Percentiles rank a stretch among this genome's conserved stretches.
These are phyloP conservation scores for Skeletonema tropicum DNA, from an alignment of 108 stramenopile species.

Conservation along the genomic window DNA sequence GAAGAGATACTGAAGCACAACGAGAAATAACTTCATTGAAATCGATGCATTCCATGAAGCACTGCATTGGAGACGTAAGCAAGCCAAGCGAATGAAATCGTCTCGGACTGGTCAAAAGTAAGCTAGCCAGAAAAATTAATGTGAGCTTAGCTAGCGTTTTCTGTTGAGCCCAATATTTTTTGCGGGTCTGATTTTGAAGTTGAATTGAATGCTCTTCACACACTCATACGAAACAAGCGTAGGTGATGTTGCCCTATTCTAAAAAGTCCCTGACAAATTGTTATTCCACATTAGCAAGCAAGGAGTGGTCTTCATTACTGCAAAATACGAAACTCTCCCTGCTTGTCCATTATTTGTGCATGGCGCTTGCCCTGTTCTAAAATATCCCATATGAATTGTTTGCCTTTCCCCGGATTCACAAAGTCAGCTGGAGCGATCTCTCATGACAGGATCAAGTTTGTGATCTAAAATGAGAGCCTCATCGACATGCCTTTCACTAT, in stretches of 20 bases:
- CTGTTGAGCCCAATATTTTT: too few species aligned
- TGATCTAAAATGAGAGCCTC: conserved; percentile 66
- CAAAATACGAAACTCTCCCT: conserved; percentile 55
- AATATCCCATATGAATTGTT: conserved; percentile 72
- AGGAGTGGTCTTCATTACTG: neutral
- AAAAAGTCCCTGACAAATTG: too few species aligned
- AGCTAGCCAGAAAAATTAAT: too few species aligned
- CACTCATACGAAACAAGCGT: too few species aligned
- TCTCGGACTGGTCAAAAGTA: too few species aligned
- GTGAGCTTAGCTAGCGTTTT: too few species aligned
- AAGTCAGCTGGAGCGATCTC: conserved; percentile 53
- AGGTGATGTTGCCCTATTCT: too few species aligned
- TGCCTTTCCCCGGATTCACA: conserved; percentile 29
- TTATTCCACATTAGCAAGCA: too few species aligned
- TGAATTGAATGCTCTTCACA: neutral
- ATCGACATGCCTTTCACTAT: conserved; percentile 11
- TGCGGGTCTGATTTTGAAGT: neutral
- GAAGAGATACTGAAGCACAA: neutral
- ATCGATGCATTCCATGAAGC: too few species aligned
- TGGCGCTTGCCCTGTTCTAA: conserved; percentile 69
- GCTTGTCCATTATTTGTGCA: conserved; percentile 63
- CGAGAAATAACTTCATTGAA: neutral
- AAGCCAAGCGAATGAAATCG: too few species aligned
- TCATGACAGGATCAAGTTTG: conserved; percentile 66
- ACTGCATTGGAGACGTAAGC: too few species aligned